Evolutionary conservation across 495 filamentous ascomycete species (phyloP), one percentile per base, ranked within the genome.

Genomic region (Niebla homalea): DNA sequence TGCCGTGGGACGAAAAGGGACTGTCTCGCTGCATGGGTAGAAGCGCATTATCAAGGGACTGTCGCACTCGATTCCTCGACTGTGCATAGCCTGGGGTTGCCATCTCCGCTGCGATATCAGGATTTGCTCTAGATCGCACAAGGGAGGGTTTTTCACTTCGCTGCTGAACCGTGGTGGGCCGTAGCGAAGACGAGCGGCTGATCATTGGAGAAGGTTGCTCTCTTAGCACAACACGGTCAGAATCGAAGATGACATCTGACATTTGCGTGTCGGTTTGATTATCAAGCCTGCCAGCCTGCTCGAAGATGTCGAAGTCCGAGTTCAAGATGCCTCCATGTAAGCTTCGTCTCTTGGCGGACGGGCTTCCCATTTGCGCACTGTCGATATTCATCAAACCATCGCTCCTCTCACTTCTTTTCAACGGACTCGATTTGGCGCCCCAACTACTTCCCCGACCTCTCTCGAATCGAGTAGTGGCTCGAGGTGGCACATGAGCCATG

Each of bases 381-480:
- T 93, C 90, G 14, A 93, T 64, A 58, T 85, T 85, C 84, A 94
- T 92, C 14, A 83, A 82, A 5, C 84, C 83, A 64, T 98, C 92
- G 57, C 80, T 93, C 23, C 29, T 32, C 29, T 32, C 29, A 12
- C 29, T 32, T 43, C 93, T 79, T 68, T 97, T 97, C 40, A 98
- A 67, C 0, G 92, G 92, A 61, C 90, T 96, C 25, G 83, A 80
- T 42, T 83, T 79, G 18, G 73, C 64, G 15, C 80, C 68, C 10
- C 66, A 70, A 35, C 49, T 49, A 25, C 46, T 60, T 20, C 50
- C 53, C 6, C 36, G 32, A 11, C 36, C 29, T 38, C 50, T 58
- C 35, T 63, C 59, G 37, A 74, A 62, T 56, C 68, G 70, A n/a
- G 70, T 61, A 48, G 76, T 42, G 50, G 65, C 48, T 56, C 68